Conservation (phyloP, 352 stramenopile species). For the Blastocystis sp. region DNA sequence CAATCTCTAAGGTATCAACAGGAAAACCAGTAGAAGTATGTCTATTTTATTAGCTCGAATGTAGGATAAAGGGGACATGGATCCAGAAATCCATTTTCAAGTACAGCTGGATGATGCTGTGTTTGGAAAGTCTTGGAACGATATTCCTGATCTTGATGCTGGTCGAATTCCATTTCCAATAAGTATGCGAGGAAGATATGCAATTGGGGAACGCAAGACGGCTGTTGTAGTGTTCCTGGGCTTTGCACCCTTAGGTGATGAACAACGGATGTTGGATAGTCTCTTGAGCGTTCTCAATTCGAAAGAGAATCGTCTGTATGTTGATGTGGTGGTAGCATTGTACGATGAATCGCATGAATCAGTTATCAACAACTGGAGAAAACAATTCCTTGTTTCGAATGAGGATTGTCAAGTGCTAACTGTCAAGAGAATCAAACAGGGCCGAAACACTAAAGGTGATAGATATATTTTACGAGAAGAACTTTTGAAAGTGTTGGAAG, state of each 20-base stretch:
- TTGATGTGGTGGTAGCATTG: not conserved
- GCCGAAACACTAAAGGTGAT: no score
- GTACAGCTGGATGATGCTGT: no score
- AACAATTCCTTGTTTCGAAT: not conserved
- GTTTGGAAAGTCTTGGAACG: not conserved
- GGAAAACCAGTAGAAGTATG: no score
- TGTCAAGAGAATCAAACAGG: not conserved
- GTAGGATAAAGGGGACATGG: no score
- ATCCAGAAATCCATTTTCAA: no score
- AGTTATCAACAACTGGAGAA: not conserved
- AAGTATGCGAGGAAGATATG: not conserved
- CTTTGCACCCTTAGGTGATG: not conserved
- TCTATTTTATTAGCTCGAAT: no score
- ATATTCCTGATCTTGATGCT: conserved; percentile 44
- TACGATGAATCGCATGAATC: not conserved
- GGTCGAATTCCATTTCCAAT: conserved; percentile 2
- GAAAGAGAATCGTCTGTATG: not conserved
- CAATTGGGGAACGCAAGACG: conserved; percentile 36
- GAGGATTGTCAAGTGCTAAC: not conserved
- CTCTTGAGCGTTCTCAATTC: not conserved
- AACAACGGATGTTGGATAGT: not conserved
- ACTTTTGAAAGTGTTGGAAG: not conserved
- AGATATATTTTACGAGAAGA: not conserved
- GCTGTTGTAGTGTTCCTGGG: not conserved
- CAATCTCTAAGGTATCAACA: no score